phyloP scores from a whole-genome alignment of 1,284 basidiomycete genomes.

The Malassezia psittaci region DNA sequence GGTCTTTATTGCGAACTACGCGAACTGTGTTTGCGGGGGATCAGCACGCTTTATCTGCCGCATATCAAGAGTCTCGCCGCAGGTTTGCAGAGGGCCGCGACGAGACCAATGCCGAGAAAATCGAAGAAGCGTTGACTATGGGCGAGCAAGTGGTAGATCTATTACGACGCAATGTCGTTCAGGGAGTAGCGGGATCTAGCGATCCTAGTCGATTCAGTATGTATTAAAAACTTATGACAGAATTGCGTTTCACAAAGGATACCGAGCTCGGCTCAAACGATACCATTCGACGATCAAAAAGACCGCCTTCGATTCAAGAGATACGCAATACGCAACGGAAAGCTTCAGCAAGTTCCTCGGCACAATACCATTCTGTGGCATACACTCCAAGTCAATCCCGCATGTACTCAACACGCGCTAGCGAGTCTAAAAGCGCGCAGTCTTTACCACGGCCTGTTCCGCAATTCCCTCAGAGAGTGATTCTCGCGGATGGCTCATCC shows the following conservation, averaged over 20 bases:
- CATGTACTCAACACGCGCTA: conserved; percentile 18
- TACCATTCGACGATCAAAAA: conserved; percentile 31
- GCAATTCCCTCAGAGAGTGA: conserved; percentile 31
- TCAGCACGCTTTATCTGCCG: conserved; percentile 23
- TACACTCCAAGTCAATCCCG: neutral
- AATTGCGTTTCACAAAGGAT: conserved; percentile 37
- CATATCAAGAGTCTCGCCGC: conserved; percentile 27
- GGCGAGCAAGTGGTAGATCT: conserved; percentile 36
- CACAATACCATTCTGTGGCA: neutral
- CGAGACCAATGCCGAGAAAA: conserved; percentile 27
- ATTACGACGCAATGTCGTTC: conserved; percentile 42
- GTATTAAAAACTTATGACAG: conserved; percentile 11
- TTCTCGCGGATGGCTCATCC: conserved; percentile 45
- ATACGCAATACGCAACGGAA: conserved; percentile 6
- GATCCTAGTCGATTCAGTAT: conserved; percentile 22
- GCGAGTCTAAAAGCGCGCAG: conserved; percentile 4
- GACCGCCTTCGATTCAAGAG: conserved; percentile 8
- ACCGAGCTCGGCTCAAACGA: conserved; percentile 45
- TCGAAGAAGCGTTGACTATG: conserved; percentile 35
- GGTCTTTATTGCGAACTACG: conserved; percentile 35
- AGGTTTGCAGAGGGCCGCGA: conserved; percentile 24
- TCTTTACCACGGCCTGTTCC: conserved; percentile 39
- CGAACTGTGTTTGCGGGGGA: conserved; percentile 35
- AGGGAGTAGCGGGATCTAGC: conserved; percentile 29
- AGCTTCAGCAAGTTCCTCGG: neutral